Conservation (phyloP, 768 basidiomycete genomes). For the Lactarius quietus region DNA sequence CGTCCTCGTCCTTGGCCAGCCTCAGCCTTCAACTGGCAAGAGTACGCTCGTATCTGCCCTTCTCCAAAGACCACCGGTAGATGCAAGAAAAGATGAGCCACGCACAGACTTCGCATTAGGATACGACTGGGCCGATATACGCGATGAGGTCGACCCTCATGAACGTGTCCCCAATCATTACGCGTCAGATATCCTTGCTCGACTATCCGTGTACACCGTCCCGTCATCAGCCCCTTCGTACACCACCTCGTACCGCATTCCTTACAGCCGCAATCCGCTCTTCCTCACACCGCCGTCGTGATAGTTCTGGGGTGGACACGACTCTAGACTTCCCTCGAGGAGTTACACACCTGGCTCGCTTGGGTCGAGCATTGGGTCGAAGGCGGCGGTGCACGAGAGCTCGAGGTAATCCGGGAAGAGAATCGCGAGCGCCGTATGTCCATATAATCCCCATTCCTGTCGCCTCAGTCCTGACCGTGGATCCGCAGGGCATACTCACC, state of each 20-base stretch:
- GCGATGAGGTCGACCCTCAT: conserved; percentile 58
- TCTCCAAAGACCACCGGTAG: conserved; percentile 58
- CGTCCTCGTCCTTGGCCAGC: conserved; percentile 77
- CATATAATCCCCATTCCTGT: conserved; percentile 7
- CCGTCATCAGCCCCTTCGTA: conserved; percentile 69
- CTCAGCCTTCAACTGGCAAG: conserved; percentile 75
- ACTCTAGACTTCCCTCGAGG: conserved; percentile 86
- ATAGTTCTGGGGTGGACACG: conserved; percentile 94
- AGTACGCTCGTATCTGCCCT: conserved; percentile 68
- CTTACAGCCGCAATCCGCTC: conserved; percentile 61
- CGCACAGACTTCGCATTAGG: conserved; percentile 80
- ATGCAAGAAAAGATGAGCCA: conserved; percentile 56
- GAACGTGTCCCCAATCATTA: conserved; percentile 7
- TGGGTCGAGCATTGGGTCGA: conserved; percentile 85
- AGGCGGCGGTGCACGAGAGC: conserved; percentile 64
- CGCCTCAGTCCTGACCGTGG: neutral
- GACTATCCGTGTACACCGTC: conserved; percentile 85
- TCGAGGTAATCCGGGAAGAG: conserved; percentile 75
- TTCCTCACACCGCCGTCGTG: conserved; percentile 72
- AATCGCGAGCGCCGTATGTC: conserved; percentile 75
- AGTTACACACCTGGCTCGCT: conserved; percentile 77
- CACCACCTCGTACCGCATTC: conserved; percentile 73
- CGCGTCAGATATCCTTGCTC: conserved; percentile 67
- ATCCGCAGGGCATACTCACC: conserved; percentile 70
- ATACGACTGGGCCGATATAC: conserved; percentile 88